phyloP scores from a whole-genome alignment of 75 land plant genomes.

The Picea sitchensis region DNA sequence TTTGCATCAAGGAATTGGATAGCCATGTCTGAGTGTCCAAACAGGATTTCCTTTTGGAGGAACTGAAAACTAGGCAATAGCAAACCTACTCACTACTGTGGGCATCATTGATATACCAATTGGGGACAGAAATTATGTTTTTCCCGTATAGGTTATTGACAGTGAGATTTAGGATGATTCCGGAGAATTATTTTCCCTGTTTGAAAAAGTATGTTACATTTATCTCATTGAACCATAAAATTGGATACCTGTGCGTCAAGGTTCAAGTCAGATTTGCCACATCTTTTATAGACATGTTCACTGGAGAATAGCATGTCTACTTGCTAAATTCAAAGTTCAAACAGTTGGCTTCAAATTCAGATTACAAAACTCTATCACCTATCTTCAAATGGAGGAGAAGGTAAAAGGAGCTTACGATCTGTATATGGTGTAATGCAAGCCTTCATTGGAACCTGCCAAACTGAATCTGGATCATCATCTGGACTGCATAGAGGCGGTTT shows the following conservation, averaged over 20 bases:
- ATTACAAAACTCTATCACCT: neutral
- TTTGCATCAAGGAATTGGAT: neutral
- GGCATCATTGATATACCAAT: neutral
- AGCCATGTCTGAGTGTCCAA: neutral
- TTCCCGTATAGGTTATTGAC: neutral
- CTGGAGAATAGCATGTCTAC: neutral
- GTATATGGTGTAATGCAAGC: slow-evolving; percentile 74
- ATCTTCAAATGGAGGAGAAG: neutral
- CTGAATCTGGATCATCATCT: slow-evolving; percentile 66
- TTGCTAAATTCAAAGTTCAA: neutral
- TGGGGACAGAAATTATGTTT: neutral
- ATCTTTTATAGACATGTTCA: neutral
- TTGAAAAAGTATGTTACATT: neutral
- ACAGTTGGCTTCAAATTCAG: neutral
- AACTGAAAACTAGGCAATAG: neutral
- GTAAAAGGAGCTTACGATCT: slow-evolving; percentile 38
- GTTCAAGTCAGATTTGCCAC: neutral
- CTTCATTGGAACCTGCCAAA: slow-evolving; percentile 67
- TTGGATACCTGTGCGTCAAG: neutral
- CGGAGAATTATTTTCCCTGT: neutral
- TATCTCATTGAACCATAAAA: neutral
- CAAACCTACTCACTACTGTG: too few relatives aligned
- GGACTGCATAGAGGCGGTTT: slow-evolving; percentile 64
- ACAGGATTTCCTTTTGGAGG: neutral
- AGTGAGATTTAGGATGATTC: neutral